Percentiles rank a stretch among this genome's conserved stretches.
phyloP scores from a whole-genome alignment of 2,329 filamentous ascomycete genomes.

The Allantophomopsis lycopodina region DNA sequence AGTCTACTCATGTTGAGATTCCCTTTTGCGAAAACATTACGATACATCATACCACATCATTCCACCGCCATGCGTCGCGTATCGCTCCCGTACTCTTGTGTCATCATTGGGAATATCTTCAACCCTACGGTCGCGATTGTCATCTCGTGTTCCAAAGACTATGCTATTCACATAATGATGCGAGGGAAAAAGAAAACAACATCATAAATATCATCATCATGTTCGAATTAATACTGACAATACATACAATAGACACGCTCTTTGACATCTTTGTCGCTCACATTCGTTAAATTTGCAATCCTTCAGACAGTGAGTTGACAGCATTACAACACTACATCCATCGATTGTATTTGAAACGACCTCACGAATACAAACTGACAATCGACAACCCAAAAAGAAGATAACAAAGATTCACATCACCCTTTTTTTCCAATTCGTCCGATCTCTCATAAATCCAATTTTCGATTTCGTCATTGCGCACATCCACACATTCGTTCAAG shows the following conservation, averaged over 20 bases:
- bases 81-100: no score
- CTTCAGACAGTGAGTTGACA: constrained; percentile 29
- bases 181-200: constrained; percentile 3
- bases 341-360: constrained; percentile 5
- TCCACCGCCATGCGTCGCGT: no score
- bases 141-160: no score
- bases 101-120: no score
- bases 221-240: constrained; percentile 9
- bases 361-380: constrained; percentile 1
- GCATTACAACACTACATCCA: no score
- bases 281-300: constrained; percentile 34
- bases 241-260: constrained; percentile 24
- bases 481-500: constrained; percentile 14
- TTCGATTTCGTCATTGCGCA: constrained; percentile 5
- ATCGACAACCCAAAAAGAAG: not conserved
- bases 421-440: constrained; percentile 5
- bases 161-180: constrained; percentile 3
- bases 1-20: no score
- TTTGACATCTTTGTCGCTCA: constrained; percentile 43
- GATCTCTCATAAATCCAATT: not conserved
- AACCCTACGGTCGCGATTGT: no score
- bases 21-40: no score
- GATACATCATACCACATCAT: no score
- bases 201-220: constrained; percentile 2
- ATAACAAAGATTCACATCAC: constrained; percentile 8